Conservation (phyloP, 2,329 filamentous ascomycete species). For the Penicillium polonicum region DNA sequence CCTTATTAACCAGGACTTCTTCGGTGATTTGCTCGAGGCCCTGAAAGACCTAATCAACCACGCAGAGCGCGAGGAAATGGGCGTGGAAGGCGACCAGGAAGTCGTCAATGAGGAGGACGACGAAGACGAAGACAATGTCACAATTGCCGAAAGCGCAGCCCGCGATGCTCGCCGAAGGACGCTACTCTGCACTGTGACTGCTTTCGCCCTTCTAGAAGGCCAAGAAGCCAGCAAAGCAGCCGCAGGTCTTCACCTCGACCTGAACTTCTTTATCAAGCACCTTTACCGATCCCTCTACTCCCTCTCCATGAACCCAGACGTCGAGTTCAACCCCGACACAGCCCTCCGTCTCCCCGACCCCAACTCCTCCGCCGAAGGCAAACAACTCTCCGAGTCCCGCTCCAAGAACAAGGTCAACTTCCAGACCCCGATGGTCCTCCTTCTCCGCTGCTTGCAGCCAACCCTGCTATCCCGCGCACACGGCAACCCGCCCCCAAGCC, state of each 20-base stretch:
- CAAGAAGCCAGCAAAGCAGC: slow-evolving; percentile 88
- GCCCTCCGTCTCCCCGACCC: slow-evolving; percentile 70
- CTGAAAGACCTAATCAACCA: slow-evolving; percentile 87
- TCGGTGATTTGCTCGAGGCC: slow-evolving; percentile 91
- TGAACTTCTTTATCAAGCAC: slow-evolving; percentile 92
- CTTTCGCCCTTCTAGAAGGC: slow-evolving; percentile 91
- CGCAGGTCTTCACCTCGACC: slow-evolving; percentile 77
- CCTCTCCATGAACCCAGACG: slow-evolving; percentile 76
- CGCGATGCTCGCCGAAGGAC: slow-evolving; percentile 82
- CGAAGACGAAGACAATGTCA: slow-evolving; percentile 44
- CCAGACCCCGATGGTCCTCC: slow-evolving; percentile 87
- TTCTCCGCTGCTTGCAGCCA: slow-evolving; percentile 80
- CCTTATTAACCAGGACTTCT: slow-evolving; percentile 98
- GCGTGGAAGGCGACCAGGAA: slow-evolving; percentile 50
- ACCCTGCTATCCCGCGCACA: slow-evolving; percentile 75
- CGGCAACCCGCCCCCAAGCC: slow-evolving; percentile 73
- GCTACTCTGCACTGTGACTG: slow-evolving; percentile 91
- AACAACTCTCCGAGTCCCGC: slow-evolving; percentile 38
- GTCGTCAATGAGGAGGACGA: slow-evolving; percentile 26
- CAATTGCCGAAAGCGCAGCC: slow-evolving; percentile 51
- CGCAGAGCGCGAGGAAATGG: slow-evolving; percentile 53
- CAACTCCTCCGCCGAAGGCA: slow-evolving; percentile 45
- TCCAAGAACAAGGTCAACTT: slow-evolving; percentile 78
- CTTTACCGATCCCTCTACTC: slow-evolving; percentile 83
- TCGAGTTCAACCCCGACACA: slow-evolving; percentile 74